These are phyloP conservation scores for Pholiota adiposa DNA, from an alignment of 1,284 basidiomycete genomes.

Conservation along the genomic window DNA sequence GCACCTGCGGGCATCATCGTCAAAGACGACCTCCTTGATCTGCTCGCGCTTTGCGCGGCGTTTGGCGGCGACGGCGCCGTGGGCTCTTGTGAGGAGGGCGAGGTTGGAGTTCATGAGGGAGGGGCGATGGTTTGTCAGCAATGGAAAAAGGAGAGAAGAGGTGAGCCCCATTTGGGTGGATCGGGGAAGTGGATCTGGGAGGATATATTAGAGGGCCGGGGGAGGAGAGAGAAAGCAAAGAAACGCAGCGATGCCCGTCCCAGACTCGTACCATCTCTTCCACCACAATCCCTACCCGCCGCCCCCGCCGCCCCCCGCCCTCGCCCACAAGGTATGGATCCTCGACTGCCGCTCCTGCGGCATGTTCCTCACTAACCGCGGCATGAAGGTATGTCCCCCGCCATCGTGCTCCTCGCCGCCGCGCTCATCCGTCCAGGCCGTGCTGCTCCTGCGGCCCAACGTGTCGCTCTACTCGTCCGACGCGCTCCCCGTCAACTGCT, in stretches of 20 bases:
- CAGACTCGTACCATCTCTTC: constrained; percentile 33
- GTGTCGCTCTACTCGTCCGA: constrained; percentile 87
- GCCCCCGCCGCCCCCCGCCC: constrained; percentile 36
- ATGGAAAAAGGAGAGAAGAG: background rate
- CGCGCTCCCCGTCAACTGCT: constrained; percentile 79
- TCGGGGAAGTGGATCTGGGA: constrained; percentile 19
- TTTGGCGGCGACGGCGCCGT: constrained; percentile 64
- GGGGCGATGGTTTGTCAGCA: constrained; percentile 6
- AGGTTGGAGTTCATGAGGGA: constrained; percentile 48
- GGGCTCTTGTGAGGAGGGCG: constrained; percentile 60
- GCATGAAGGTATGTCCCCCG: constrained; percentile 67
- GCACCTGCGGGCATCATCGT: constrained; percentile 76
- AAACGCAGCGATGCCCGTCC: constrained; percentile 18
- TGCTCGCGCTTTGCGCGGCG: constrained; percentile 59
- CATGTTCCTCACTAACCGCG: constrained; percentile 80
- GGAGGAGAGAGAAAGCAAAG: background rate
- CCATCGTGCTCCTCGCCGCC: background rate
- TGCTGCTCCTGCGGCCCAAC: constrained; percentile 80
- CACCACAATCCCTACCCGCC: constrained; percentile 45
- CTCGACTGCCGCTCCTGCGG: constrained; percentile 78
- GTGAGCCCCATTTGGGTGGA: constrained; percentile 14
- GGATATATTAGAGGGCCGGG: constrained; percentile 17
- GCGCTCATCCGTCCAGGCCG: constrained; percentile 59
- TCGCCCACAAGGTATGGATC: constrained; percentile 77
- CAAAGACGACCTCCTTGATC: constrained; percentile 75